These are phyloP conservation scores for Apiotrichum sp. DNA, from an alignment of 1,284 basidiomycete species.

Conservation along the genomic window DNA sequence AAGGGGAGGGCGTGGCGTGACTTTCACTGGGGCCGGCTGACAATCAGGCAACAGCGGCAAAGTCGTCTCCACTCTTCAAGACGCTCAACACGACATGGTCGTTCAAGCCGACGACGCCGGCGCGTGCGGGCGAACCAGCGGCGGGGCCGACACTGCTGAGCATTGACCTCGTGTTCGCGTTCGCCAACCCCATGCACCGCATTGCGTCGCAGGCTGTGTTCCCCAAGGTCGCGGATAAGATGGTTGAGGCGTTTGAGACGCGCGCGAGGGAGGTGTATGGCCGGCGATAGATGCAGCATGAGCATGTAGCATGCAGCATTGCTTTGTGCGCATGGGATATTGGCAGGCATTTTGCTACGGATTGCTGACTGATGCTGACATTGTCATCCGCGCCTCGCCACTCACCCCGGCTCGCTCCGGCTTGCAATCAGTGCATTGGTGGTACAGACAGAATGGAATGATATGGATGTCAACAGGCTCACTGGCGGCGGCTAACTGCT, in stretches of 20 bases:
- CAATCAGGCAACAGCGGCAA: conserved; percentile 60
- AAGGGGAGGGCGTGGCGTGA: no score
- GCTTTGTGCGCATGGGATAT: no score
- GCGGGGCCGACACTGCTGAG: conserved; percentile 63
- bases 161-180: conserved; percentile 76
- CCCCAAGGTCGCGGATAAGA: conserved; percentile 74
- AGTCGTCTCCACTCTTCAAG: conserved; percentile 79
- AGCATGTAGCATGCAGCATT: no score
- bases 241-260: conserved; percentile 87
- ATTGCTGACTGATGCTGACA: no score
- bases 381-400: no score
- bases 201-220: conserved; percentile 76
- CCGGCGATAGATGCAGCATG: neutral
- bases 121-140: neutral
- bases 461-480: no score
- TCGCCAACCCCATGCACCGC: conserved; percentile 79
- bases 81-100: conserved; percentile 67
- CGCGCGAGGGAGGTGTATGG: conserved; percentile 70
- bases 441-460: no score
- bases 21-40: no score
- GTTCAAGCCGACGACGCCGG: conserved; percentile 4
- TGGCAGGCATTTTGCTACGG: no score
- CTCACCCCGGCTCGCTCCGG: no score
- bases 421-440: no score
- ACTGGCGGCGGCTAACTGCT: no score